Evolutionary conservation across 305 asterid genomes (phyloP).

Genomic region (Ruellia speciosa): DNA sequence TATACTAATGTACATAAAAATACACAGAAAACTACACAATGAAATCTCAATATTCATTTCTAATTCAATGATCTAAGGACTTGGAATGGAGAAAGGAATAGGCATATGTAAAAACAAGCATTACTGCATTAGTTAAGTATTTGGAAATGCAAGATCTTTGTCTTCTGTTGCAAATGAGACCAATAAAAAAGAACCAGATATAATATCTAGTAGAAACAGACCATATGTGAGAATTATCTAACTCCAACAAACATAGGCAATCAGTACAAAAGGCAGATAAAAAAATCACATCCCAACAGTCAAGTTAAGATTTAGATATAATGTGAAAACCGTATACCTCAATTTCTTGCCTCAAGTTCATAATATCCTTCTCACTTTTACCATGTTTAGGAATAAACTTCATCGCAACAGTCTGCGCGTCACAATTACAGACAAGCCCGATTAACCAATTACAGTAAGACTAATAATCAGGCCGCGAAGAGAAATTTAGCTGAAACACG

Average conservation of each 20-base stretch:
- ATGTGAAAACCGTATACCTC: conserved; percentile 46
- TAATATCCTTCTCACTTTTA: conserved; percentile 89
- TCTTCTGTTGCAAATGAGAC: neutral
- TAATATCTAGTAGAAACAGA: neutral
- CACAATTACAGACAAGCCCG: conserved; percentile 17
- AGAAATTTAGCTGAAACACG: conserved; percentile 2
- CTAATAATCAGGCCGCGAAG: neutral
- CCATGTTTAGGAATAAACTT: conserved; percentile 97
- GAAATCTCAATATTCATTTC: neutral
- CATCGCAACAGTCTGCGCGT: conserved; percentile 89
- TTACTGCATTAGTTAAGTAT: too few relatives aligned
- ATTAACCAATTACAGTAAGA: conserved; percentile 12
- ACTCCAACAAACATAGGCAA: neutral
- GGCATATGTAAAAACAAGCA: neutral
- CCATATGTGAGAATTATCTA: neutral
- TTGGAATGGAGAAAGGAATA: neutral
- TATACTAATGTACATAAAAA: neutral
- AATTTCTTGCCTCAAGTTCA: conserved; percentile 86
- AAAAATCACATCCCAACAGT: neutral
- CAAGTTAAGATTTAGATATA: neutral
- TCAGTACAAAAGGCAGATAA: neutral
- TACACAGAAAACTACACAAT: neutral
- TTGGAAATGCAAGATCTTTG: neutral
- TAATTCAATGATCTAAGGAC: neutral
- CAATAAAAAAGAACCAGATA: neutral